phyloP scores from a whole-genome alignment of 441 rosid species.

The Francoa sonchifolia region DNA sequence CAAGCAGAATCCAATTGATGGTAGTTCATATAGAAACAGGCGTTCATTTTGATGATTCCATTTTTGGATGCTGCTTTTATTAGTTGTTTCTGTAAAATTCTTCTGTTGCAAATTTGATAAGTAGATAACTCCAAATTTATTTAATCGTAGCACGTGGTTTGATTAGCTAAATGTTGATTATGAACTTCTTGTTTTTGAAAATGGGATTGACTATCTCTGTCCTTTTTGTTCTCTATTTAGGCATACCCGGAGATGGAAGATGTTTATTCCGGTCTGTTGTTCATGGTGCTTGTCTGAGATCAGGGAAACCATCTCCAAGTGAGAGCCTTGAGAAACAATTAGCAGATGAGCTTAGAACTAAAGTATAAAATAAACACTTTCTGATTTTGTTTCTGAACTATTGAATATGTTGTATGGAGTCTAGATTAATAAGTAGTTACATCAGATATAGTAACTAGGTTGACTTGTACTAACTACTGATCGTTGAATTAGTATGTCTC shows the following conservation, averaged over 20 bases:
- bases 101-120: too few relatives aligned
- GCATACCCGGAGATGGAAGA: conserved; percentile 62
- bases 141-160: too few relatives aligned
- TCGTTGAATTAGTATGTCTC: neutral
- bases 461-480: too few relatives aligned
- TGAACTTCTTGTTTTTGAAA: neutral
- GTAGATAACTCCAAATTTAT: too few relatives aligned
- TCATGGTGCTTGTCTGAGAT: conserved; percentile 40
- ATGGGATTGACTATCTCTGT: conserved; percentile 3
- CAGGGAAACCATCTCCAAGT: conserved; percentile 44
- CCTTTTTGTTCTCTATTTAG: conserved; percentile 16
- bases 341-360: conserved; percentile 57
- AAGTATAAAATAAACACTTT: conserved; percentile 18
- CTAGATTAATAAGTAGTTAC: neutral
- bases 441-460: too few relatives aligned
- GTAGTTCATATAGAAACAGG: too few relatives aligned
- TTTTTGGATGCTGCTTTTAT: too few relatives aligned
- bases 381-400: neutral
- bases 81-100: too few relatives aligned
- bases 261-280: conserved; percentile 64
- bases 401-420: neutral
- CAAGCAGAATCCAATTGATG: too few relatives aligned
- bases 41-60: neutral
- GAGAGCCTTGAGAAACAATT: conserved; percentile 44
- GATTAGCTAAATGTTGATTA: too few relatives aligned